A percentile compares a stretch with the other conserved stretches of the same genome.
phyloP scores from a whole-genome alignment of 1,284 basidiomycete species.

The Jaminaea rosea region DNA sequence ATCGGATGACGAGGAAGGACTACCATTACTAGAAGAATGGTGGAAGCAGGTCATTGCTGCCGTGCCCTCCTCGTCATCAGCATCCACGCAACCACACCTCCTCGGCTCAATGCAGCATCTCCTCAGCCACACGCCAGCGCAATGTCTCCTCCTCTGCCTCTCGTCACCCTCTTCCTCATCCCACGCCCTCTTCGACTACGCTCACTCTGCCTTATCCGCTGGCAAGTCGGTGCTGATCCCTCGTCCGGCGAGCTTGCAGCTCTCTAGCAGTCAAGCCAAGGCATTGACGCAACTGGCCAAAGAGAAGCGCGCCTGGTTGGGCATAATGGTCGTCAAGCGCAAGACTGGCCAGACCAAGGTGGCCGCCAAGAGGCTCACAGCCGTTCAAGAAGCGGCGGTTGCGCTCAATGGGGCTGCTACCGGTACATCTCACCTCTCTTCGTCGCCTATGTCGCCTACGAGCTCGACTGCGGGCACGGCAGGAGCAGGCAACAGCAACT shows the following conservation, averaged over 20 bases:
- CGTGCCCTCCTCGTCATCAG: no score
- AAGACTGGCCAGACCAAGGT: not conserved
- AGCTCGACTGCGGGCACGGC: no score
- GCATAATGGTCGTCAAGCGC: slow-evolving; percentile 11
- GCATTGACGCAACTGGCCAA: slow-evolving; percentile 3
- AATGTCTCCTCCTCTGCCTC: no score
- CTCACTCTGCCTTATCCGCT: slow-evolving; percentile 3
- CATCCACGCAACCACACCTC: no score
- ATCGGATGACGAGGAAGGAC: no score
- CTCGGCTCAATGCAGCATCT: no score
- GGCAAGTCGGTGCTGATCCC: slow-evolving; percentile 4
- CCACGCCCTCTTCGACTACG: not conserved
- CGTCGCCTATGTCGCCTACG: no score
- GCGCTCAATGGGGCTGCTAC: not conserved
- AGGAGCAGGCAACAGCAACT: no score
- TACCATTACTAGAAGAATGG: no score
- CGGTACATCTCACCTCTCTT: not conserved
- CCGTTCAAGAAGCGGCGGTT: not conserved
- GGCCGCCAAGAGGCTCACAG: not conserved
- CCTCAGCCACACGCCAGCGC: no score
- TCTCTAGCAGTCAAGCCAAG: not conserved
- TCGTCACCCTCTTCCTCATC: slow-evolving; percentile 15
- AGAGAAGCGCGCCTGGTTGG: slow-evolving; percentile 23
- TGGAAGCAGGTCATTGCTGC: no score
- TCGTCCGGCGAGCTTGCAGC: not conserved